phyloP scores from a whole-genome alignment of 2,329 filamentous ascomycete genomes.

The Penicillium sp. region DNA sequence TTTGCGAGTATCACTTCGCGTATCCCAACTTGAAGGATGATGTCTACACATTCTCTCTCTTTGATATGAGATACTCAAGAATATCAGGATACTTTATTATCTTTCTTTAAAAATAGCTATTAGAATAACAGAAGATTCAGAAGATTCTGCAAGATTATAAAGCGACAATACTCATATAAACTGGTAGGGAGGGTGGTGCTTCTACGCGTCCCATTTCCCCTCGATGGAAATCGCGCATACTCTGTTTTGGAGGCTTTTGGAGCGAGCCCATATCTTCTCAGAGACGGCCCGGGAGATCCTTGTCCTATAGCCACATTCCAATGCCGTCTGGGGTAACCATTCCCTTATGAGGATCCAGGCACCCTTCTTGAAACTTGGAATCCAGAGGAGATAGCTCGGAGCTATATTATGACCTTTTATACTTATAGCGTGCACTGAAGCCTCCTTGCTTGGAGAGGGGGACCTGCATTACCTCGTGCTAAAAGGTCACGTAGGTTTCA shows the following conservation, averaged over 20 bases:
- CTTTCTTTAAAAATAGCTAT: not conserved
- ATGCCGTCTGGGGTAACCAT: not conserved
- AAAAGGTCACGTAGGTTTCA: not conserved
- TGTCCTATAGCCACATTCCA: conserved; percentile 3
- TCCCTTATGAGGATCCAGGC: not conserved
- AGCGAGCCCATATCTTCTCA: not conserved
- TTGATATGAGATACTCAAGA: not conserved
- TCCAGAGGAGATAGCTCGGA: not conserved
- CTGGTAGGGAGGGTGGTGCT: not conserved
- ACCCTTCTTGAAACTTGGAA: not conserved
- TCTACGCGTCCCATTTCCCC: conserved; percentile 2
- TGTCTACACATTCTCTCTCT: not conserved
- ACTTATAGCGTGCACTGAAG: not conserved
- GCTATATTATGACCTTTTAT: not conserved
- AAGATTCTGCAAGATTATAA: not conserved
- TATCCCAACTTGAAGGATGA: not conserved
- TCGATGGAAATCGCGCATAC: conserved; percentile 11
- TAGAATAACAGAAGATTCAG: not conserved
- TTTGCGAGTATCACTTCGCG: not conserved
- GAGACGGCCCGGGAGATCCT: not conserved
- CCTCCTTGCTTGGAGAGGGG: not conserved
- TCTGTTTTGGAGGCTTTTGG: not conserved
- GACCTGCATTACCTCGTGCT: conserved; percentile 8
- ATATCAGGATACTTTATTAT: not conserved
- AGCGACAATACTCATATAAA: not conserved